Percentiles rank a stretch among this genome's conserved stretches.
phyloP scores from a whole-genome alignment of 345 rosid genomes.

The Geranium brycei region DNA sequence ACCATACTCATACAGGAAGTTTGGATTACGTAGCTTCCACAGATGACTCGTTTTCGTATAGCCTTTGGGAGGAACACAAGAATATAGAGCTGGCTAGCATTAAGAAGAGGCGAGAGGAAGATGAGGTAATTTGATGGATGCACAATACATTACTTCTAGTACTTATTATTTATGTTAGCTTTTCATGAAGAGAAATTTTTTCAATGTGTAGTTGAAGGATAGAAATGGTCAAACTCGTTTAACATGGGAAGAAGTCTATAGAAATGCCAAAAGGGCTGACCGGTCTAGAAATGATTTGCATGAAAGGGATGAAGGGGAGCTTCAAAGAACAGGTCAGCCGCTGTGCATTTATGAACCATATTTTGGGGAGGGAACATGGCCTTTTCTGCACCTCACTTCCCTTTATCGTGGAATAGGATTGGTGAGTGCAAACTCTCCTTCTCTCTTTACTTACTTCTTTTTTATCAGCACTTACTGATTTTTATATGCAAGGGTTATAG shows the following conservation, averaged over 20 bases:
- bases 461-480: background rate
- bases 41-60: conserved; percentile 59
- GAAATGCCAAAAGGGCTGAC: conserved; percentile 71
- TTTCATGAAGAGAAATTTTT: background rate
- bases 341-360: conserved; percentile 90
- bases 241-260: conserved; percentile 91
- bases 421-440: conserved; percentile 36
- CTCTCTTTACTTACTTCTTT: background rate
- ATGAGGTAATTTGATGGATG: conserved; percentile 40
- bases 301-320: conserved; percentile 91
- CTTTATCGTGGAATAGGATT: conserved; percentile 83
- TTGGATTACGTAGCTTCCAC: conserved; percentile 16
- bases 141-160: background rate
- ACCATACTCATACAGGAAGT: conserved; percentile 38
- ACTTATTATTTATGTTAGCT: background rate
- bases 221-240: conserved; percentile 65
- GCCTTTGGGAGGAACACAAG: conserved; percentile 76
- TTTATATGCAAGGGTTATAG: background rate
- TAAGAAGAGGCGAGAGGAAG: conserved; percentile 72
- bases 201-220: conserved; percentile 44
- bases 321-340: conserved; percentile 82
- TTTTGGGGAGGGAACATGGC: conserved; percentile 88
- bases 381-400: conserved; percentile 67
- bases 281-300: conserved; percentile 68
- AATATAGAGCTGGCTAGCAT: conserved; percentile 20